Conservation (phyloP, 139 green algal genomes). For the Ostreobium quekettii region DNA sequence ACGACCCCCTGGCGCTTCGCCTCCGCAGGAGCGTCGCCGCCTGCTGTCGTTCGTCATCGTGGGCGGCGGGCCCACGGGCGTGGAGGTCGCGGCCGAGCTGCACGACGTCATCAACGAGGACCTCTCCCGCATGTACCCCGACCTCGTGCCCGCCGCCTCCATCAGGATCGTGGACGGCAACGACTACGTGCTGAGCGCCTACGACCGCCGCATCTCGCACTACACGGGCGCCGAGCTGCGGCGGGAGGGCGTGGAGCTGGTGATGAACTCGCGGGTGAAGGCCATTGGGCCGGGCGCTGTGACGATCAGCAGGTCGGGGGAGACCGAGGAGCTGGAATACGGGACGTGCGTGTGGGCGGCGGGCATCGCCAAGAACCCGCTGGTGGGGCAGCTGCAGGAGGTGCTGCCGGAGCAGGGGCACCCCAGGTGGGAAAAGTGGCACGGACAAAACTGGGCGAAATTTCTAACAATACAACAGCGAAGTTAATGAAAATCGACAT, state of each 20-base stretch:
- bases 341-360: conserved; percentile 86
- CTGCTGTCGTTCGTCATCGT: conserved; percentile 87
- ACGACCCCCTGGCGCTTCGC: not conserved
- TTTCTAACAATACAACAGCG: no score
- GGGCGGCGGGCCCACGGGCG: conserved; percentile 79
- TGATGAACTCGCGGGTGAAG: conserved; percentile 68
- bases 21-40: conserved; percentile 53
- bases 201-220: conserved; percentile 75
- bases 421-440: conserved; percentile 68
- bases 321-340: conserved; percentile 57
- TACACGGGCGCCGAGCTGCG: conserved; percentile 69
- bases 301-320: conserved; percentile 16
- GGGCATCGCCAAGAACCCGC: conserved; percentile 81
- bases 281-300: conserved; percentile 53
- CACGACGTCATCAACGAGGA: conserved; percentile 75
- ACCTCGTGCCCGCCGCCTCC: conserved; percentile 40
- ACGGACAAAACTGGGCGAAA: no score
- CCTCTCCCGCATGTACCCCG: conserved; percentile 54
- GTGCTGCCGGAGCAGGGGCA: conserved; percentile 68
- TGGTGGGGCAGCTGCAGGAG: conserved; percentile 71
- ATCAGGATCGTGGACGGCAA: conserved; percentile 79
- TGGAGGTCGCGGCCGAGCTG: conserved; percentile 87
- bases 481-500: no score
- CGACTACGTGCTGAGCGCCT: conserved; percentile 84
- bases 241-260: conserved; percentile 50